phyloP scores from a whole-genome alignment of 2,329 filamentous ascomycete species.

The Aspergillus glaucus region DNA sequence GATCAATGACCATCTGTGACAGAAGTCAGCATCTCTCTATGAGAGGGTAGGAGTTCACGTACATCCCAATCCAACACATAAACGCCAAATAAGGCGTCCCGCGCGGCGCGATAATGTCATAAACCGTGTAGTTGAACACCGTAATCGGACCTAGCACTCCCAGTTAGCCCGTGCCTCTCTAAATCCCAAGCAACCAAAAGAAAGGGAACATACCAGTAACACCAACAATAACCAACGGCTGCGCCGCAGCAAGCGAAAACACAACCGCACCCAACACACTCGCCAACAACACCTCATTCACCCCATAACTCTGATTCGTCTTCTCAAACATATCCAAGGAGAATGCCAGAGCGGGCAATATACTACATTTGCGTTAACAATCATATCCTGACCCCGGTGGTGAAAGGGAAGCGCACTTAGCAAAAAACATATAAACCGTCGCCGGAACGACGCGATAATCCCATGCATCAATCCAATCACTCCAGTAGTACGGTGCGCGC shows the following conservation, averaged over 20 bases:
- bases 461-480: slow-evolving; percentile 82
- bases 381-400: not conserved
- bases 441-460: slow-evolving; percentile 83
- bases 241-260: slow-evolving; percentile 71
- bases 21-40: not conserved
- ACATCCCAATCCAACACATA: slow-evolving; percentile 86
- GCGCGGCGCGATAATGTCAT: slow-evolving; percentile 73
- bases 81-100: slow-evolving; percentile 80
- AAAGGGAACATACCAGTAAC: slow-evolving; percentile 58
- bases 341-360: slow-evolving; percentile 79
- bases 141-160: slow-evolving; percentile 64
- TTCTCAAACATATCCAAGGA: slow-evolving; percentile 91
- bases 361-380: slow-evolving; percentile 46
- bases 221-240: slow-evolving; percentile 84
- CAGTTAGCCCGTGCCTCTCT: slow-evolving; percentile 7
- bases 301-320: slow-evolving; percentile 75
- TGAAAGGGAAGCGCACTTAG: slow-evolving; percentile 57
- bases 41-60: slow-evolving; percentile 22
- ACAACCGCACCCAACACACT: slow-evolving; percentile 78
- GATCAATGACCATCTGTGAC: slow-evolving; percentile 65
- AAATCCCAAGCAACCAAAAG: not conserved
- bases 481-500: slow-evolving; percentile 68
- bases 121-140: slow-evolving; percentile 91
- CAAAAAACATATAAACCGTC: slow-evolving; percentile 92
- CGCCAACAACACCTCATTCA: slow-evolving; percentile 83